Evolutionary conservation across 257 asterid genomes (phyloP).

Genomic region (Lantana camara): DNA sequence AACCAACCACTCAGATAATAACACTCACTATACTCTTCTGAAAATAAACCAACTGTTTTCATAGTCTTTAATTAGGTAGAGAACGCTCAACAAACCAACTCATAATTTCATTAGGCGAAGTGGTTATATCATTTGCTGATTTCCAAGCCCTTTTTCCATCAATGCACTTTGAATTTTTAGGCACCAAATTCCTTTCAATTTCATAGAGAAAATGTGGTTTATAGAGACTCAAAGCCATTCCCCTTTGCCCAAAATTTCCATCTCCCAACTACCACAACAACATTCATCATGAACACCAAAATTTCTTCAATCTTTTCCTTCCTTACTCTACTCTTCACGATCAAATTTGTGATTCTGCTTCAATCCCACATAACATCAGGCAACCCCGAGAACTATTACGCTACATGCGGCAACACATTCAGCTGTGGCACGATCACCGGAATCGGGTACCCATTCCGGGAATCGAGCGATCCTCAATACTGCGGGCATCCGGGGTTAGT

Average conservation of each 20-base stretch:
- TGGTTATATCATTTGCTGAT: background rate
- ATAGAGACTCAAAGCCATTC: constrained; percentile 15
- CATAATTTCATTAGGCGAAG: background rate
- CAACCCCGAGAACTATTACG: constrained; percentile 30
- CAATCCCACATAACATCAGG: constrained; percentile 33
- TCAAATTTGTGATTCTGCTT: constrained; percentile 22
- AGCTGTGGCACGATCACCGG: constrained; percentile 52
- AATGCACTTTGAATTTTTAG: background rate
- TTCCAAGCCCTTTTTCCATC: background rate
- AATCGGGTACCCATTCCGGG: constrained; percentile 66
- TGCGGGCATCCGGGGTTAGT: constrained; percentile 72
- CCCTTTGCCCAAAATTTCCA: constrained; percentile 8
- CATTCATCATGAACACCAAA: constrained; percentile 47
- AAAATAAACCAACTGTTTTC: background rate
- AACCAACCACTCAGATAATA: constrained; percentile 13
- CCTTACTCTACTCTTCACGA: constrained; percentile 18
- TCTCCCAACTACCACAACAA: constrained; percentile 3
- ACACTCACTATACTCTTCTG: background rate
- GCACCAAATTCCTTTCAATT: constrained; percentile 16
- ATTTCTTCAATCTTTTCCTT: constrained; percentile 26
- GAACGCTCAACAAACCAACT: constrained; percentile 37
- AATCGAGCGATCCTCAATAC: constrained; percentile 41
- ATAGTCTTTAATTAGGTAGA: constrained; percentile 31
- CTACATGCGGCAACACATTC: constrained; percentile 46
- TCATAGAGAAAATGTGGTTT: background rate